These are phyloP conservation scores for Fusarium lyarnte DNA, from an alignment of 2,329 filamentous ascomycete genomes.

Conservation along the genomic window DNA sequence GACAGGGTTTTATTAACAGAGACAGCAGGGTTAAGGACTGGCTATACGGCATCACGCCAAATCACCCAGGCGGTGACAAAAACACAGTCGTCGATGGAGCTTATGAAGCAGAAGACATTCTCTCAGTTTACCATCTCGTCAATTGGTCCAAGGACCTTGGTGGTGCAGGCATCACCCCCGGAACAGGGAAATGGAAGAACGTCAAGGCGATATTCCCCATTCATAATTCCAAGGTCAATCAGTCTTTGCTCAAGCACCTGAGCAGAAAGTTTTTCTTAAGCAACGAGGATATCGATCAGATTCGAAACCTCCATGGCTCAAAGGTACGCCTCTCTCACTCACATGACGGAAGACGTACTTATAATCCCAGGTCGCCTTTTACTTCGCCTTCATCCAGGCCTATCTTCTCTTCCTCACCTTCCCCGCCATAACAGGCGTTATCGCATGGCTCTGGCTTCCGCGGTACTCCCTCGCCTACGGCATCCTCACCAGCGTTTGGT, in stretches of 20 bases:
- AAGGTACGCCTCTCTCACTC: slow-evolving; percentile 50
- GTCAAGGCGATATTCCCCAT: slow-evolving; percentile 70
- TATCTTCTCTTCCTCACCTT: slow-evolving; percentile 78
- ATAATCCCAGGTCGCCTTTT: slow-evolving; percentile 70
- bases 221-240: slow-evolving; percentile 67
- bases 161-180: slow-evolving; percentile 70
- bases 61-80: slow-evolving; percentile 66
- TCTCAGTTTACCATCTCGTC: slow-evolving; percentile 76
- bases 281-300: slow-evolving; percentile 63
- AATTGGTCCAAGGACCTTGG: slow-evolving; percentile 66
- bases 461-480: slow-evolving; percentile 77
- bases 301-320: slow-evolving; percentile 70
- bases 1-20: background rate
- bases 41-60: slow-evolving; percentile 74
- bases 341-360: fast-evolving
- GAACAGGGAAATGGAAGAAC: slow-evolving; percentile 66
- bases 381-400: slow-evolving; percentile 83
- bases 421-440: slow-evolving; percentile 73
- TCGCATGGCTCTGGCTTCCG: slow-evolving; percentile 74
- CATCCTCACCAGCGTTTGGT: slow-evolving; percentile 73
- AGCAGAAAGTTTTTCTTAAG: slow-evolving; percentile 63
- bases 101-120: slow-evolving; percentile 73
- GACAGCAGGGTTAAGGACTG: slow-evolving; percentile 73
- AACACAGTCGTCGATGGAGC: slow-evolving; percentile 61
- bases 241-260: slow-evolving; percentile 65